Evolutionary conservation across 805 yeast genomes (phyloP), one percentile per base, ranked within the genome.

Genomic region (Cyberlindnera petersonii): DNA sequence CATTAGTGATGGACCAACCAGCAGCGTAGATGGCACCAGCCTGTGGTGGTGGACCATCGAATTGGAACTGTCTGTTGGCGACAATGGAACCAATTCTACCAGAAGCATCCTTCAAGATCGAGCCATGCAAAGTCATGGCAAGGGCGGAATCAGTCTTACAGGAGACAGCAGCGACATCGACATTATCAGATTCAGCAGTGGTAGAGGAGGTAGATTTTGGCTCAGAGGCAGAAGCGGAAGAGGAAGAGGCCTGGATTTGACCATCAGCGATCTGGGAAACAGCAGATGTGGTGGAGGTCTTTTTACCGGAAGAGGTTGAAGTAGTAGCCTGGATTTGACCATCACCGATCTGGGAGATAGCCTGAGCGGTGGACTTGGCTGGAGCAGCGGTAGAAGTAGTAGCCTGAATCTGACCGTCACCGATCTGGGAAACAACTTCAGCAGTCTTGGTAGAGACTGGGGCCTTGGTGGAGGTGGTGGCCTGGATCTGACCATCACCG

Each of bases 41-140:
- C 71, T 82, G 91, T 56, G 89, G 88, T 66, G 86, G 84, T 44
- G 87, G 87, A 58, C 89, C 89, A 61, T 82, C 91, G 56, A 82
- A 82, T 68, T 82, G 91, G 75, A 82, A 82, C 68, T 82, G 91
- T 70, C 83, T 73, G 79, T 82, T 82, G 40, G 88, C 79, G 51
- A 82, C 91, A 64, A 82, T 81, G 34, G 88, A 75, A 50, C 89
- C 89, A 49, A 82, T 65, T 73, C 91, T 77, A 33, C 83, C 83
- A 43, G 67, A 52, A 26, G 72, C 57, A 56, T 82, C 91, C 11
- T 63, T 71, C 53, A 83, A 68, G 37, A 76, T 56, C 44, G 77
- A 62, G 32, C 56, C 66, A 24, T 67, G 60, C 54, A 83, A 69
- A 24, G 72, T 68, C 72, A 82, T 68, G 31, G 78, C 63, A 52